phyloP scores from a whole-genome alignment of 352 stramenopile species.

The Globisporangium ultimum region DNA sequence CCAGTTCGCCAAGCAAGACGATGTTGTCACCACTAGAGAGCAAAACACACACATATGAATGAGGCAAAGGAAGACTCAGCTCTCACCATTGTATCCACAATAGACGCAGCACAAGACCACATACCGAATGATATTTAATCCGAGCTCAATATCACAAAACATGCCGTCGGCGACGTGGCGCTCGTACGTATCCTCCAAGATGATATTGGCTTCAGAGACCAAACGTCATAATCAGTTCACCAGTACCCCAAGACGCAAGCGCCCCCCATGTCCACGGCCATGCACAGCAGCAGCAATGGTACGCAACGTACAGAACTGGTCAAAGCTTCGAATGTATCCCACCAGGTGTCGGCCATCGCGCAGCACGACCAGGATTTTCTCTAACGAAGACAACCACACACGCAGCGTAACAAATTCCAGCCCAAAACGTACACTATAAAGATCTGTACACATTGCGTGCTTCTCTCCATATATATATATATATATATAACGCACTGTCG shows the following conservation, averaged over 20 bases:
- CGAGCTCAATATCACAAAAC: conserved; percentile 95
- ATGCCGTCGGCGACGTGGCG: conserved; percentile 81
- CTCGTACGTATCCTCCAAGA: conserved; percentile 95
- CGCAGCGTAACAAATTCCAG: not conserved
- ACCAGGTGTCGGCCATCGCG: conserved; percentile 95
- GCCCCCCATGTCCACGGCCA: not conserved
- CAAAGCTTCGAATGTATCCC: conserved; percentile 86
- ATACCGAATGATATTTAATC: conserved; percentile 95
- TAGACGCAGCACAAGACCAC: not conserved
- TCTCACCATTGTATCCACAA: not conserved
- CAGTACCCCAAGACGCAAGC: not conserved
- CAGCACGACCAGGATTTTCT: conserved; percentile 91
- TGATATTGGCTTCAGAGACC: conserved; percentile 89
- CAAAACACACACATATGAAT: not conserved
- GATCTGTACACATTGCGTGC: not conserved
- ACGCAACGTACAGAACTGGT: conserved; percentile 74
- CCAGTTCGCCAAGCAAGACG: conserved; percentile 81
- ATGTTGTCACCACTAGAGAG: conserved; percentile 77
- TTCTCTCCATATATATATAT: not conserved
- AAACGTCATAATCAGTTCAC: not conserved
- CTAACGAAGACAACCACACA: conserved; percentile 19
- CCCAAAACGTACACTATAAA: not conserved
- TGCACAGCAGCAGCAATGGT: not conserved
- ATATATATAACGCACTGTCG: conserved; percentile 52
- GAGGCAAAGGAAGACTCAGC: not conserved